Evolutionary conservation across 2,329 filamentous ascomycete genomes (phyloP).

Genomic region (Fusarium keratoplasticum): DNA sequence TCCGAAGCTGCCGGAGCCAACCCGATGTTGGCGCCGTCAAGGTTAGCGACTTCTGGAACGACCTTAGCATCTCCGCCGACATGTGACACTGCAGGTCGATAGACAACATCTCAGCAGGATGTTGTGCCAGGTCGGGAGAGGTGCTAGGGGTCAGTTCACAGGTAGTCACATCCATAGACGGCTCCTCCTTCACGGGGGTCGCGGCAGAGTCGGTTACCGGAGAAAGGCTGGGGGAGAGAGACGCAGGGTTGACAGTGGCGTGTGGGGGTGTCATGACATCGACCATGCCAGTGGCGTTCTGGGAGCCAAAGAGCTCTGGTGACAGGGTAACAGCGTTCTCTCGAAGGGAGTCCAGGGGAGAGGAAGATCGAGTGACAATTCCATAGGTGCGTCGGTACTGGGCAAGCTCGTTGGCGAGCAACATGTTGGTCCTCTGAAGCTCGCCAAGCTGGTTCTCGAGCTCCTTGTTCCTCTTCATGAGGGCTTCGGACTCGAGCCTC

Average conservation of each 20-base stretch:
- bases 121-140: conserved; percentile 97
- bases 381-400: conserved; percentile 60
- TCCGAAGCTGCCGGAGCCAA: conserved; percentile 66
- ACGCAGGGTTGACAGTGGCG: conserved; percentile 70
- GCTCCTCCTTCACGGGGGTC: conserved; percentile 45
- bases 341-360: conserved; percentile 56
- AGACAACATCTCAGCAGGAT: conserved; percentile 99
- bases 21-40: conserved; percentile 53
- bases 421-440: conserved; percentile 65
- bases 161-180: conserved; percentile 36
- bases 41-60: conserved; percentile 58
- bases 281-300: conserved; percentile 55
- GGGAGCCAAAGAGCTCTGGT: conserved; percentile 66
- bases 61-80: conserved; percentile 74
- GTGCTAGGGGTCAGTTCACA: conserved; percentile 47
- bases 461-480: conserved; percentile 80
- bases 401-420: conserved; percentile 62
- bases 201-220: conserved; percentile 60
- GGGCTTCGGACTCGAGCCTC: conserved; percentile 85
- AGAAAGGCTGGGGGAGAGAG: conserved; percentile 67
- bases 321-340: conserved; percentile 68
- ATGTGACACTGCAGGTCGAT: conserved; percentile 99
- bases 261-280: conserved; percentile 53
- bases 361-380: conserved; percentile 54
- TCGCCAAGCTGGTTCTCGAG: conserved; percentile 73